Evolutionary conservation across 2,329 filamentous ascomycete genomes (phyloP).

Genomic region (Xylaria arbuscula): DNA sequence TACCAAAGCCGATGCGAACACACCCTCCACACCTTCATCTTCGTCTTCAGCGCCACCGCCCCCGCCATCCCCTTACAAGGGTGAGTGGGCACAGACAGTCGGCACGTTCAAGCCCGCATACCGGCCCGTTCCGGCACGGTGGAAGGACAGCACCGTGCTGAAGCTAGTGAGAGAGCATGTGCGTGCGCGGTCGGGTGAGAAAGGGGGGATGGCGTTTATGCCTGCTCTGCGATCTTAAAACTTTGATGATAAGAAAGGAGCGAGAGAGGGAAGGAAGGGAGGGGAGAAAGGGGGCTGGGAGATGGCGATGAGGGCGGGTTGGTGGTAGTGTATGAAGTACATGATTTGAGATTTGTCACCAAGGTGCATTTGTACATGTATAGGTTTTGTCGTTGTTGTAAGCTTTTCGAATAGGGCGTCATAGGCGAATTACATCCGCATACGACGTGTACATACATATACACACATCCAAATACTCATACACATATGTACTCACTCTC

Average conservation of each 20-base stretch:
- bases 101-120: slow-evolving; percentile 95
- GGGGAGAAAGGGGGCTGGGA: background rate
- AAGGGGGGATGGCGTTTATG: slow-evolving; percentile 67
- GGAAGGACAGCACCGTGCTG: slow-evolving; percentile 86
- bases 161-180: slow-evolving; percentile 83
- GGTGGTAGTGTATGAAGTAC: background rate
- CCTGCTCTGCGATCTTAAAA: slow-evolving; percentile 55
- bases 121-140: slow-evolving; percentile 85
- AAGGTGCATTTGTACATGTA: background rate
- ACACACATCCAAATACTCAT: background rate
- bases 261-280: background rate
- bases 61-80: slow-evolving; percentile 57
- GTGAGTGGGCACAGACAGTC: slow-evolving; percentile 97
- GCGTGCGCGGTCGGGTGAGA: slow-evolving; percentile 67
- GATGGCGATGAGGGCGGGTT: background rate
- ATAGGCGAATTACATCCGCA: too few species aligned
- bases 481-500: background rate
- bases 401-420: too few species aligned
- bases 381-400: too few species aligned
- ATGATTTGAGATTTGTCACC: background rate
- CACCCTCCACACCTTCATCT: background rate
- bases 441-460: too few species aligned
- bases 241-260: background rate
- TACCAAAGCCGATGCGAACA: slow-evolving; percentile 42
- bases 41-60: slow-evolving; percentile 38